Evolutionary conservation across 768 basidiomycete genomes (phyloP).

Genomic region (Lentinula edodes): DNA sequence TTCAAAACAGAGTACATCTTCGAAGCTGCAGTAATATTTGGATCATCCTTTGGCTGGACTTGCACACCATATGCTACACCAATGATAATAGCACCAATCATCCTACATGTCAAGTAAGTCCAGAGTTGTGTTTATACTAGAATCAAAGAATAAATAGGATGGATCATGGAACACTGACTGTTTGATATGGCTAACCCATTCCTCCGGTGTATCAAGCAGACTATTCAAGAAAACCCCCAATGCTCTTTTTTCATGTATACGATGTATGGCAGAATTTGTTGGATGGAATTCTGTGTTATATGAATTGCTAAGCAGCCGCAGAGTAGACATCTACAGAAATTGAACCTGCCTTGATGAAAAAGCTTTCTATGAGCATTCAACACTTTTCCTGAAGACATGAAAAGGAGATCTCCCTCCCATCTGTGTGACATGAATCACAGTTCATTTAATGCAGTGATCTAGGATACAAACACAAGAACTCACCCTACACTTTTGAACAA

Average conservation of each 20-base stretch:
- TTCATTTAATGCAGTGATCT: no score
- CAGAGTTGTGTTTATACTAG: no score
- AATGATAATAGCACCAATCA: constrained; percentile 34
- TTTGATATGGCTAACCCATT: background rate
- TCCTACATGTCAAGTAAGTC: constrained; percentile 10
- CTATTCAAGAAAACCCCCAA: background rate
- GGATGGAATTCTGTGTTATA: background rate
- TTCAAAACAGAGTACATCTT: constrained; percentile 27
- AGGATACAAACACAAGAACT: background rate
- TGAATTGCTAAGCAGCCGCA: no score
- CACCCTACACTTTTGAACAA: background rate
- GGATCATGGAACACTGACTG: background rate
- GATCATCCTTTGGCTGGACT: constrained; percentile 32
- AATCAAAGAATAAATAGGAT: no score
- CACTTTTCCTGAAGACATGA: constrained; percentile 6
- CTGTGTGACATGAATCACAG: background rate
- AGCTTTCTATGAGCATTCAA: background rate
- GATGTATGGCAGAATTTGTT: background rate
- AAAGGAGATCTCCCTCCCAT: constrained; percentile 8
- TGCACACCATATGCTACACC: constrained; percentile 43
- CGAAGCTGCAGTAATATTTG: constrained; percentile 36
- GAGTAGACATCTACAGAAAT: background rate
- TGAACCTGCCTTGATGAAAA: background rate
- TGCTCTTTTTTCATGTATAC: background rate
- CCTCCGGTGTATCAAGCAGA: background rate